phyloP scores from a whole-genome alignment of 2,329 filamentous ascomycete species.

The Neofusicoccum sp. region DNA sequence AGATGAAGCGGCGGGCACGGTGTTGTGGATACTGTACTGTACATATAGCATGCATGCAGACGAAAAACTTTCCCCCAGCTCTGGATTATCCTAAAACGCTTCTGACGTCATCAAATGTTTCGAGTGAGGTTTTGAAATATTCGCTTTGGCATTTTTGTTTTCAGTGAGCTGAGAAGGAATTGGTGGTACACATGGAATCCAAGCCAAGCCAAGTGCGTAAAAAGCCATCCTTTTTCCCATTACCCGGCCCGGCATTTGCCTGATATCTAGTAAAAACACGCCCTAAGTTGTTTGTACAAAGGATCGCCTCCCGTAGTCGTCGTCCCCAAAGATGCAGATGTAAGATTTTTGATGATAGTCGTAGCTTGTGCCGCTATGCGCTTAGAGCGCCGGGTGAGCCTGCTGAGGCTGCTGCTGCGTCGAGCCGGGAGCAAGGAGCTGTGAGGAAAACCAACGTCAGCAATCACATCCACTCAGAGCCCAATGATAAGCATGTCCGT shows the following conservation, averaged over 20 bases:
- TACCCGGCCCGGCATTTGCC: neutral
- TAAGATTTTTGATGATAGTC: neutral
- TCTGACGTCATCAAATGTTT: neutral
- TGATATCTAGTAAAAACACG: neutral
- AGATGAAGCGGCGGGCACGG: slow-evolving; percentile 9
- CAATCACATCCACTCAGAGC: neutral
- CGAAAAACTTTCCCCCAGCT: slow-evolving; percentile 8
- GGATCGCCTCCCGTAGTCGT: neutral
- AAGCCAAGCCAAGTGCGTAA: neutral
- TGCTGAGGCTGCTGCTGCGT: slow-evolving; percentile 29
- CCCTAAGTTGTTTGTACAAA: slow-evolving; percentile 7
- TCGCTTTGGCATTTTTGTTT: neutral
- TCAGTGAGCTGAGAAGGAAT: slow-evolving; percentile 18
- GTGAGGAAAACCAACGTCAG: slow-evolving; percentile 8
- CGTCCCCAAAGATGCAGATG: neutral
- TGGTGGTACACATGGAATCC: neutral
- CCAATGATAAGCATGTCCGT: neutral
- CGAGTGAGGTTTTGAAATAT: neutral
- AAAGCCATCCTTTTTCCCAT: neutral
- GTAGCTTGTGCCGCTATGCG: neutral
- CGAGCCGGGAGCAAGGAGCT: slow-evolving; percentile 40
- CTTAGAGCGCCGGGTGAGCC: slow-evolving; percentile 41
- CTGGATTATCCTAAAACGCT: neutral
- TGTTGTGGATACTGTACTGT: slow-evolving; percentile 13
- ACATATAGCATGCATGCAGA: slow-evolving; percentile 20